Base-by-base conservation (phyloP, 1,284 basidiomycete species). In the Coniferiporia weirii region DNA sequence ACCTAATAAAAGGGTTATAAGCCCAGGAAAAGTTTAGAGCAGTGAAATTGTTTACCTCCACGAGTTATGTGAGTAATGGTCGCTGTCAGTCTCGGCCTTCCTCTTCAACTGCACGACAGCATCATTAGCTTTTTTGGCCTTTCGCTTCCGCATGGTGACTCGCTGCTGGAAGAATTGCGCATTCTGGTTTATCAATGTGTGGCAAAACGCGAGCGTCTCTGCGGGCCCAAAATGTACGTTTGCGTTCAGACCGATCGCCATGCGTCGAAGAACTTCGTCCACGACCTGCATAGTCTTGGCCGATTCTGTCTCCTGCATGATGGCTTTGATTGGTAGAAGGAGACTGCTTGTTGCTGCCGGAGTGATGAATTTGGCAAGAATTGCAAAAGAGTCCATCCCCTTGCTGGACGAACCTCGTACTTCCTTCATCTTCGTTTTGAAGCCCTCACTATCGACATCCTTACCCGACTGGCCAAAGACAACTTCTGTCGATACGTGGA, bases 391-490 rank as follows among this genome's bases (percentile, higher is more conserved):
- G 70, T 98, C 93, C 49, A 95, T 75, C 3, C 88, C 92, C 68
- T 88, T 88, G 15, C 89, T 85, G 1, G 84, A 78, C 6, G 93
- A 91, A 2, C 84, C 79, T 45, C 87, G 82, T 19, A 95, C 95
- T 74, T 98, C 95, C 20, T 89, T 82, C 84, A 94, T 91, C 73
- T 93, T 97, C 15, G 94, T 96, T 76, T 89, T 93, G 83, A 95
- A 97, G 27, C 90, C 95, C 65, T 96, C 93, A 2, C 88, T 81
- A 54, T 88, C 84, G 0, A 92, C 89, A 68, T 98, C 94, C 70
- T 93, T 93, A 9, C 91, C 92, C 0, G 94, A 95, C 67, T 93
- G 87, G 13, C 96, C 96, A 69, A 98, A 98, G 56, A 98, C 82
- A 59, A 98, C 96, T 68, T 98, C 96, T 0, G 91, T 85, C 1